phyloP scores from a whole-genome alignment of 148 eudicot species.

The Silene uniflora region DNA sequence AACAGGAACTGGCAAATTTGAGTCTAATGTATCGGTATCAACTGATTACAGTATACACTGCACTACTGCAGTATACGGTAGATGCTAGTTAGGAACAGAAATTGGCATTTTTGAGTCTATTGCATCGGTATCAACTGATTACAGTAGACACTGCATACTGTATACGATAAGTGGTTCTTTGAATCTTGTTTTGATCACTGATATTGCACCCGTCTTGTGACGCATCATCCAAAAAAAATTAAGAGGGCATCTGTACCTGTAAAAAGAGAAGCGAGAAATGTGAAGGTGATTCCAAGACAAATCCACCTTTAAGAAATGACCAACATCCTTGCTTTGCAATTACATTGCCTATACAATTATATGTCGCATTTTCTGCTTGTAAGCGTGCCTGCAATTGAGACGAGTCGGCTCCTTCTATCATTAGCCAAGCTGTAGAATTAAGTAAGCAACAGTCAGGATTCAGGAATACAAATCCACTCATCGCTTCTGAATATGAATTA shows the following conservation, averaged over 20 bases:
- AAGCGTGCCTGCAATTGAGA: conserved; percentile 49
- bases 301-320: conserved; percentile 96
- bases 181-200: background rate
- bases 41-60: background rate
- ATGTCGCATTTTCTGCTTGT: conserved; percentile 28
- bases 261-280: conserved; percentile 42
- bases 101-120: background rate
- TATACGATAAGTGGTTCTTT: background rate
- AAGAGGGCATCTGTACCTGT: conserved; percentile 37
- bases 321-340: conserved; percentile 70
- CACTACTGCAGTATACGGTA: background rate
- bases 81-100: background rate
- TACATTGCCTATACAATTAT: conserved; percentile 63
- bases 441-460: background rate
- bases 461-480: no score
- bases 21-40: background rate
- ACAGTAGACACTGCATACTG: background rate
- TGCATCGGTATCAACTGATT: background rate
- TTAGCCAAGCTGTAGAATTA: conserved; percentile 57
- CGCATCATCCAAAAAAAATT: background rate
- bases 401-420: conserved; percentile 42
- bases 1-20: background rate
- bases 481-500: no score
- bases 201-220: background rate
- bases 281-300: conserved; percentile 48